These are phyloP conservation scores for Lotmaria passim DNA, from an alignment of 208 protist species.

Conservation along the genomic window DNA sequence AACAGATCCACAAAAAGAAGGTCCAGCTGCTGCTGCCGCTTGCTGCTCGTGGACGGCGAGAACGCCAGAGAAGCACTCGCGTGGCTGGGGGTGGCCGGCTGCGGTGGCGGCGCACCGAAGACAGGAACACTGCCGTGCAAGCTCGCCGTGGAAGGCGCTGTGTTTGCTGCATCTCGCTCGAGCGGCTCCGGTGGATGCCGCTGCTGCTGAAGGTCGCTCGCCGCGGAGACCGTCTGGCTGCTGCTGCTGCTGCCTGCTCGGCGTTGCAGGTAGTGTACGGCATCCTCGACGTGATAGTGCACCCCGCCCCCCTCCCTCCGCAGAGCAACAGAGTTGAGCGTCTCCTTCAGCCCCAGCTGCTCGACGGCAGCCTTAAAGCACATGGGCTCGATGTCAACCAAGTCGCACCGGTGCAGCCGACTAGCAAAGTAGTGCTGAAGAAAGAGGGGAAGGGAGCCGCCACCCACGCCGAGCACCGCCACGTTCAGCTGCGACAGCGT, in stretches of 20 bases:
- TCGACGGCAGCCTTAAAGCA: conserved; percentile 75
- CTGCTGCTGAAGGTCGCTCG: background rate
- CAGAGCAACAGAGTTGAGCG: conserved; percentile 35
- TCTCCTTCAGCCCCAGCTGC: conserved; percentile 73
- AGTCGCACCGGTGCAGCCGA: conserved; percentile 55
- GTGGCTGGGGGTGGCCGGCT: no score
- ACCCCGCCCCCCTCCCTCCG: conserved; percentile 37
- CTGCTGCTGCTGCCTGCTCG: conserved; percentile 1
- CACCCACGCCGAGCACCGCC: conserved; percentile 80
- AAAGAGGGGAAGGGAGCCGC: conserved; percentile 79
- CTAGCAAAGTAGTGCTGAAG: conserved; percentile 70
- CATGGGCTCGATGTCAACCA: conserved; percentile 83
- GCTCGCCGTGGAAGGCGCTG: background rate
- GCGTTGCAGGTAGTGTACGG: conserved; percentile 39
- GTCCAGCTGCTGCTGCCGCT: conserved; percentile 53
- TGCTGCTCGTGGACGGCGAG: conserved; percentile 17
- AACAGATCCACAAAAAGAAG: conserved; percentile 87
- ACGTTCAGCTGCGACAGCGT: conserved; percentile 56
- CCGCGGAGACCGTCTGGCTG: background rate
- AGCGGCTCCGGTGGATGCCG: no score
- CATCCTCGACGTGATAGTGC: conserved; percentile 51
- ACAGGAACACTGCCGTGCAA: conserved; percentile 21
- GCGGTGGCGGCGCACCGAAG: background rate
- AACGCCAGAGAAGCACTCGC: no score
- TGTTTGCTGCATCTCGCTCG: background rate